Percentiles rank a stretch among this genome's conserved stretches.
Conservation (phyloP, 2,329 filamentous ascomycete genomes). For the Ampelomyces quisqualis region DNA sequence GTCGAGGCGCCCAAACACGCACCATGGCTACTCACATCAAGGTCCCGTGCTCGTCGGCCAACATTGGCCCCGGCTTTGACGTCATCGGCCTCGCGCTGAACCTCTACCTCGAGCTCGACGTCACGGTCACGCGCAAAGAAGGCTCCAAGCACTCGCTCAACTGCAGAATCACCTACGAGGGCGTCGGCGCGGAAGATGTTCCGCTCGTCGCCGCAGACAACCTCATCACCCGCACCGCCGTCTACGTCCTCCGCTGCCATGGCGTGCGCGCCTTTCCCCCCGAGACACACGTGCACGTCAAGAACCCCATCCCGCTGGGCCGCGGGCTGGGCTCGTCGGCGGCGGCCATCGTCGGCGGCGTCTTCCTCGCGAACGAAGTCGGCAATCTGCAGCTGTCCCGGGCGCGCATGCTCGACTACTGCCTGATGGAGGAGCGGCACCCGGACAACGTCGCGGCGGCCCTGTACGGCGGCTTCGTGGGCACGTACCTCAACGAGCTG, state of each 20-base stretch:
- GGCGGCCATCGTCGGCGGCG: slow-evolving; percentile 91
- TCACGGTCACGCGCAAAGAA: slow-evolving; percentile 63
- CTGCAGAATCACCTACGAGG: slow-evolving; percentile 89
- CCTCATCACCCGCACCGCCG: slow-evolving; percentile 87
- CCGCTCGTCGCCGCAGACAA: slow-evolving; percentile 82
- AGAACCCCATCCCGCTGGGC: slow-evolving; percentile 91
- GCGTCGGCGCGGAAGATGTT: slow-evolving; percentile 75
- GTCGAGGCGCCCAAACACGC: slow-evolving; percentile 11
- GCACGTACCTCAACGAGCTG: slow-evolving; percentile 92
- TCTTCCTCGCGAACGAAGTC: slow-evolving; percentile 88
- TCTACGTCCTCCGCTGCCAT: slow-evolving; percentile 94
- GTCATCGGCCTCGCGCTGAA: slow-evolving; percentile 94
- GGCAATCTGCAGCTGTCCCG: slow-evolving; percentile 75
- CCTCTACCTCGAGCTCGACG: slow-evolving; percentile 85
- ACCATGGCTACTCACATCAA: slow-evolving; percentile 60
- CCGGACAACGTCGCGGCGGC: slow-evolving; percentile 74
- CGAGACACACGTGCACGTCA: slow-evolving; percentile 87
- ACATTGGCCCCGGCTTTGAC: slow-evolving; percentile 95
- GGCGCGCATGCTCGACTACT: slow-evolving; percentile 89
- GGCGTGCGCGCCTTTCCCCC: slow-evolving; percentile 77
- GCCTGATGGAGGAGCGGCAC: slow-evolving; percentile 81
- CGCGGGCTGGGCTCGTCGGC: slow-evolving; percentile 93
- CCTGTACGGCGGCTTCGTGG: slow-evolving; percentile 93
- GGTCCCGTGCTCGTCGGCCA: slow-evolving; percentile 92
- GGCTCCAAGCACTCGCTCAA: slow-evolving; percentile 67